These are phyloP conservation scores for Eucalyptus curtisii DNA, from an alignment of 345 rosid species.

Conservation along the genomic window DNA sequence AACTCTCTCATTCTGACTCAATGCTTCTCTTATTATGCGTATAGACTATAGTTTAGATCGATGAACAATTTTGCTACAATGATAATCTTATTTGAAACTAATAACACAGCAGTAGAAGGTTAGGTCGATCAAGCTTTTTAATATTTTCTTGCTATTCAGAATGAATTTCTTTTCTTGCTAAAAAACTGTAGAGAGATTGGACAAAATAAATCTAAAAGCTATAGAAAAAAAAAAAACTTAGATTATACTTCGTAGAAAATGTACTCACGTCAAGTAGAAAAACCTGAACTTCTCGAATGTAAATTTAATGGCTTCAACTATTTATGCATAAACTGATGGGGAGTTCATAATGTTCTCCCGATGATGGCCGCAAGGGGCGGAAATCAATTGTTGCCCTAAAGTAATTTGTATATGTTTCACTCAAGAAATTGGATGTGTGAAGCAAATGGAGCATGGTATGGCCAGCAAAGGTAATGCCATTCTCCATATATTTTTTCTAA, in stretches of 20 bases:
- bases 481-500: neutral
- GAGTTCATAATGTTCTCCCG: neutral
- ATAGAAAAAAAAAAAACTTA: neutral
- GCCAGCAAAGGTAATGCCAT: neutral
- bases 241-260: neutral
- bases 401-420: neutral
- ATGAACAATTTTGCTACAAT: neutral
- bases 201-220: neutral
- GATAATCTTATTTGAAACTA: neutral
- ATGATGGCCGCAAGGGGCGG: neutral
- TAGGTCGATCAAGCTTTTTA: neutral
- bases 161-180: neutral
- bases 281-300: neutral
- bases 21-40: neutral
- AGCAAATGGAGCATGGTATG: neutral
- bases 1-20: neutral
- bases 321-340: neutral
- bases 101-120: neutral
- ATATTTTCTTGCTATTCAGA: neutral
- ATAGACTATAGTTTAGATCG: neutral
- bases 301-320: neutral
- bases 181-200: neutral
- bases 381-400: neutral
- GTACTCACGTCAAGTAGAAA: neutral
- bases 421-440: neutral